Evolutionary conservation across 768 basidiomycete species (phyloP), one percentile per base, ranked within the genome.

Genomic region (Exsudoporus frostii): DNA sequence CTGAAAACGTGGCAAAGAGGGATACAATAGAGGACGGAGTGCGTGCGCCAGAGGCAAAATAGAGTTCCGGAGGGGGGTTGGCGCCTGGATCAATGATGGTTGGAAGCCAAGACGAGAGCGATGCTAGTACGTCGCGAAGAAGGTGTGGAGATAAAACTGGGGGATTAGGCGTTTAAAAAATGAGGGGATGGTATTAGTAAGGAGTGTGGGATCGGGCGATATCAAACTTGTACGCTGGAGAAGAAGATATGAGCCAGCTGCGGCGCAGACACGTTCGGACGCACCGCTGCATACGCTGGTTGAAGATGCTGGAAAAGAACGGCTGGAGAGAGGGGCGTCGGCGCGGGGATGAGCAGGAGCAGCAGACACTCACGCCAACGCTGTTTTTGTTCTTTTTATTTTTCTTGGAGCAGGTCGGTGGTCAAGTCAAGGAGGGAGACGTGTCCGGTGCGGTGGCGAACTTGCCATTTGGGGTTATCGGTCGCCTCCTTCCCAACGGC

Each of bases 271-370:
- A 39, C 13, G 5, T 4, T 5, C 17, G 19, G 7, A 30, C 50
- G 17, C 7, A 63, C 62, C 62, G 50, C 61, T 59, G 62, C 62
- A 62, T 56, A 56, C 52, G 38, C 32, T 15, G 47, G 29, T 42
- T 42, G 42, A 46, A 49, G 44, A 27, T 50, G 5, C 37, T 37
- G 14, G 14, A 24, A 41, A 2, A 15, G 8, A 2, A 40, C 7
- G 9, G 19, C 45, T 46, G 22, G 44, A 39, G 38, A 20, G 39
- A 22, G 24, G 4, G 5, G 36, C 9, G 7, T 37, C 19, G 20
- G 19, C 19, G 5, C 19, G n/a, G n/a, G n/a, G n/a, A n/a, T n/a
- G n/a, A n/a, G n/a, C n/a, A n/a, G n/a, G n/a, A n/a, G n/a, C n/a
- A n/a, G n/a, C n/a, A n/a, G n/a, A n/a, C n/a, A n/a, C n/a, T n/a